Evolutionary conservation across 257 asterid genomes (phyloP).

Genomic region (Verbascum thapsus): DNA sequence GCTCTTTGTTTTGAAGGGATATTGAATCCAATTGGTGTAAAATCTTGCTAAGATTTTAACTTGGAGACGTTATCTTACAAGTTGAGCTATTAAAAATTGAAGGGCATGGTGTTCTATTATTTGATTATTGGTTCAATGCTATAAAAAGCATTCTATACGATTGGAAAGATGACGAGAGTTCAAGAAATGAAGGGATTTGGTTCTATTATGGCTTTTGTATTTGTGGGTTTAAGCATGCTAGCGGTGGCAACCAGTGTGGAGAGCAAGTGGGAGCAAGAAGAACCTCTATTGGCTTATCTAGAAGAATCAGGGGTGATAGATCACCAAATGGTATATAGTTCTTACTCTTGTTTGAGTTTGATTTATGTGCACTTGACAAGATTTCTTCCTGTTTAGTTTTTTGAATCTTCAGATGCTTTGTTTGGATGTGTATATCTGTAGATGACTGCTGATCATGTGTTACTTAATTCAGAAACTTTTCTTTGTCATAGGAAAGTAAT

Average conservation of each 20-base stretch:
- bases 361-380: background rate
- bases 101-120: slow-evolving; percentile 20
- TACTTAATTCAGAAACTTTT: background rate
- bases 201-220: slow-evolving; percentile 40
- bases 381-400: background rate
- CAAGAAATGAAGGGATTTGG: slow-evolving; percentile 44
- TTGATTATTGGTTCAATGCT: slow-evolving; percentile 37
- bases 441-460: slow-evolving; percentile 1
- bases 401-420: slow-evolving; percentile 15
- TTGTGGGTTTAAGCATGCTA: slow-evolving; percentile 44
- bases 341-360: slow-evolving; percentile 21
- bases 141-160: slow-evolving; percentile 36
- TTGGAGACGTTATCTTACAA: too few species aligned
- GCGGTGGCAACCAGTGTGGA: slow-evolving; percentile 43
- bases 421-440: background rate
- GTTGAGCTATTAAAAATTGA: slow-evolving; percentile 12
- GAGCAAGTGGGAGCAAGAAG: slow-evolving; percentile 45
- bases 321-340: slow-evolving; percentile 52
- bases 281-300: slow-evolving; percentile 45
- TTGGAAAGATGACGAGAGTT: slow-evolving; percentile 47
- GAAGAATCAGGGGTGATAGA: slow-evolving; percentile 48
- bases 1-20: slow-evolving; percentile 27
- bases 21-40: slow-evolving; percentile 33
- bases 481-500: background rate
- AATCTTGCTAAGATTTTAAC: slow-evolving; percentile 38